A percentile compares a stretch with the other conserved stretches of the same genome.
Evolutionary conservation across 495 filamentous ascomycete genomes (phyloP).

Genomic region (Penicillium paxilli): DNA sequence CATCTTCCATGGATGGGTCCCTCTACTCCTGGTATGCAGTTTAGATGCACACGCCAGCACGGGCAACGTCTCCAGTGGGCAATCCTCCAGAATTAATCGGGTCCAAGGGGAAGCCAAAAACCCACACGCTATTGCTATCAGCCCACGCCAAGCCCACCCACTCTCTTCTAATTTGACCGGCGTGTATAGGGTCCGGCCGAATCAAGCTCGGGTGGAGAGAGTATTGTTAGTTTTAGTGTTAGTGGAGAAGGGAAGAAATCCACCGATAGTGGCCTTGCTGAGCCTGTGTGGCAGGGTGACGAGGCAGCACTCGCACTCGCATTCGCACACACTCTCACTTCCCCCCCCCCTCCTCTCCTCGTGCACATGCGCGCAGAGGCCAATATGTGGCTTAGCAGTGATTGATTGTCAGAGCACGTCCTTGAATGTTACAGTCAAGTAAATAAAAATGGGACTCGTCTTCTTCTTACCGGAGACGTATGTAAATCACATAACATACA

Average conservation of each 20-base stretch:
- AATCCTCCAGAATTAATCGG: background rate
- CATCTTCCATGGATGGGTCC: background rate
- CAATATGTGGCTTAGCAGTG: background rate
- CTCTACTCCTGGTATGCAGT: background rate
- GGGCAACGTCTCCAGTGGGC: background rate
- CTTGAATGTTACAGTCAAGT: too few species aligned
- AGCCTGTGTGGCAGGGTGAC: conserved; percentile 12
- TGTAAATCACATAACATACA: background rate
- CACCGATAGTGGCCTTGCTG: background rate
- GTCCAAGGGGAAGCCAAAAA: background rate
- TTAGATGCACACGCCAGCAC: background rate
- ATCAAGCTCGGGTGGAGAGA: conserved; percentile 1
- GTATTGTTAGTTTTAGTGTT: background rate
- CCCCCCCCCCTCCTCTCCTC: too few species aligned
- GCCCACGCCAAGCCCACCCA: background rate
- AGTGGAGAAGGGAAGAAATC: background rate
- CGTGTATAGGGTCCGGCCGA: conserved; percentile 10
- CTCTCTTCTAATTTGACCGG: background rate
- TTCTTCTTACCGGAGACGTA: background rate
- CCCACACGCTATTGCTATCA: conserved; percentile 7
- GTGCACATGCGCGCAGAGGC: too few species aligned
- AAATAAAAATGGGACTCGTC: too few species aligned
- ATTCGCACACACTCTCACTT: background rate
- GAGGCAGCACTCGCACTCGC: conserved; percentile 1
- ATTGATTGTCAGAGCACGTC: too few species aligned